Evolutionary conservation across 2,329 filamentous ascomycete genomes (phyloP).

Genomic region (Monosporascus cannonballus): DNA sequence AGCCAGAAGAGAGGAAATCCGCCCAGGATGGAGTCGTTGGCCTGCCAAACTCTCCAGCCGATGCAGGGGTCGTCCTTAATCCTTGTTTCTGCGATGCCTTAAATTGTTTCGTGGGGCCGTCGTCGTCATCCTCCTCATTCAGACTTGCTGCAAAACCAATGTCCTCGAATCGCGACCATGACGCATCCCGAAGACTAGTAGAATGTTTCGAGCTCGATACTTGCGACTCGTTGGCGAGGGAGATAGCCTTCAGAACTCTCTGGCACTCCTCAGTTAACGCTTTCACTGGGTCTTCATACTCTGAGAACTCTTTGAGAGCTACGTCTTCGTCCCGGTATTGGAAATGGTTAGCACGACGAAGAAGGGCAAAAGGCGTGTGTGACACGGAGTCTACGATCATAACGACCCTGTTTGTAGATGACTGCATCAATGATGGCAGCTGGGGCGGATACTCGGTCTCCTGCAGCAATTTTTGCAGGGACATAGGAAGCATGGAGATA

Average conservation of each 20-base stretch:
- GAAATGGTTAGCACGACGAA: conserved; percentile 89
- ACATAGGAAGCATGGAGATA: conserved; percentile 82
- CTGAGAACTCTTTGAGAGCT: conserved; percentile 78
- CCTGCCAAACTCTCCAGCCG: conserved; percentile 61
- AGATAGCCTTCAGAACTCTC: conserved; percentile 82
- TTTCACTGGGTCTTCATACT: conserved; percentile 81
- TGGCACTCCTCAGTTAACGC: conserved; percentile 91
- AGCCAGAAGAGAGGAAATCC: conserved; percentile 92
- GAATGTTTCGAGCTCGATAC: conserved; percentile 65
- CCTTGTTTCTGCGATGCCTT: conserved; percentile 36
- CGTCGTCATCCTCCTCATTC: conserved; percentile 64
- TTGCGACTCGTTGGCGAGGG: conserved; percentile 79
- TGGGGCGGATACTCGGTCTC: conserved; percentile 93
- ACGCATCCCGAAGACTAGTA: conserved; percentile 72
- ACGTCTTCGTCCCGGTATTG: conserved; percentile 86
- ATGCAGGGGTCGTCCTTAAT: conserved; percentile 60
- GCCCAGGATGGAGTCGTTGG: conserved; percentile 98
- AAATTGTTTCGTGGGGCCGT: conserved; percentile 40
- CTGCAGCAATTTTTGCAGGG: conserved; percentile 81
- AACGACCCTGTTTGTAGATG: conserved; percentile 78
- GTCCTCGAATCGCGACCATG: conserved; percentile 96
- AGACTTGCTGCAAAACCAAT: conserved; percentile 78
- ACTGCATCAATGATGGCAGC: conserved; percentile 67
- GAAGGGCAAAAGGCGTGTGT: conserved; percentile 83
- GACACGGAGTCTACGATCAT: conserved; percentile 97